Evolutionary conservation across 2,329 filamentous ascomycete species (phyloP).

Genomic region (Pestalotiopsis sp.): DNA sequence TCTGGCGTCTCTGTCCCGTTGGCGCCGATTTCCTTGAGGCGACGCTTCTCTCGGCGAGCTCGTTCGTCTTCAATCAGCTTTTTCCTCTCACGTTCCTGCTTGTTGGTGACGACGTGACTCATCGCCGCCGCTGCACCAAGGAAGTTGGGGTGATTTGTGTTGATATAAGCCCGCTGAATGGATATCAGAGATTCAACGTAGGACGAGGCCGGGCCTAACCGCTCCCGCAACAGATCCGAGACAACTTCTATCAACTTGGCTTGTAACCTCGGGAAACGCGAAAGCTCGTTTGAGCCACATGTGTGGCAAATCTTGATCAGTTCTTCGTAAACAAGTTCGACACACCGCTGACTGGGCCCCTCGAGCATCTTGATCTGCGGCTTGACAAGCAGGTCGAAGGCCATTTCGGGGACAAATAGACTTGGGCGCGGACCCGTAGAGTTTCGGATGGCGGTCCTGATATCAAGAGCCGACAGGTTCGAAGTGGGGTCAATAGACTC

Average conservation of each 20-base stretch:
- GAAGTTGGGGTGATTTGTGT: slow-evolving; percentile 99
- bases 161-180: slow-evolving; percentile 98
- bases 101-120: slow-evolving; percentile 93
- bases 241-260: slow-evolving; percentile 98
- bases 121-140: slow-evolving; percentile 95
- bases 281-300: slow-evolving; percentile 92
- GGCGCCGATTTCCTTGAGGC: slow-evolving; percentile 78
- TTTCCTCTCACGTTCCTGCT: slow-evolving; percentile 92
- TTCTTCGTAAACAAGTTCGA: slow-evolving; percentile 97
- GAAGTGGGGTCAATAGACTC: slow-evolving; percentile 96
- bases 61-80: slow-evolving; percentile 79
- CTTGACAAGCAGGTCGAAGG: slow-evolving; percentile 96
- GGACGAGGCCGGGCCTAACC: slow-evolving; percentile 82
- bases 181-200: slow-evolving; percentile 98
- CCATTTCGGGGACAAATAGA: slow-evolving; percentile 95
- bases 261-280: slow-evolving; percentile 88
- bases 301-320: slow-evolving; percentile 99
- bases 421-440: slow-evolving; percentile 95
- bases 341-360: slow-evolving; percentile 91
- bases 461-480: slow-evolving; percentile 92
- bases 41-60: slow-evolving; percentile 80
- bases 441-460: slow-evolving; percentile 95
- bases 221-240: slow-evolving; percentile 90
- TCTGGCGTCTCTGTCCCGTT: slow-evolving; percentile 74
- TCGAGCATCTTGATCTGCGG: slow-evolving; percentile 98